phyloP scores from a whole-genome alignment of 768 basidiomycete species.

The Tulasnella calospora region DNA sequence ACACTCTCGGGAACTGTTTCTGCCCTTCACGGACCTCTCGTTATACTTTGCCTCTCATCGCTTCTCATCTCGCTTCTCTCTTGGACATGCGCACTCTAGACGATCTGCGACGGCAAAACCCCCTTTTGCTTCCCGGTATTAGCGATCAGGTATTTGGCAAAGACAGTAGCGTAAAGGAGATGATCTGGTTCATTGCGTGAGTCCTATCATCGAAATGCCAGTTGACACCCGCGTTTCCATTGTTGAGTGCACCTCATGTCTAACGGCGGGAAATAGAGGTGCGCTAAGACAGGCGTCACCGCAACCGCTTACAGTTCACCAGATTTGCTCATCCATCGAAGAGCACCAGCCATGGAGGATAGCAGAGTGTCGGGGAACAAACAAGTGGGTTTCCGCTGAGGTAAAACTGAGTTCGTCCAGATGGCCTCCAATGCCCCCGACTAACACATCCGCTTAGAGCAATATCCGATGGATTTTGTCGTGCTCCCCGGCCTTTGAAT shows the following conservation, averaged over 20 bases:
- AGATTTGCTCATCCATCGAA: background rate
- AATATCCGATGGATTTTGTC: no score
- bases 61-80: no score
- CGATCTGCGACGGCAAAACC: background rate
- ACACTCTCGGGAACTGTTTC: no score
- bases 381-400: background rate
- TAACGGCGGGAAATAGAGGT: background rate
- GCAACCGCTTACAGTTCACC: background rate
- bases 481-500: no score
- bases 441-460: no score
- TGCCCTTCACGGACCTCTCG: no score
- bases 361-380: background rate
- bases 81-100: no score
- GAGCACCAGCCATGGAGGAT: background rate
- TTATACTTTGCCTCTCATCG: no score
- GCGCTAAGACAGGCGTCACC: background rate
- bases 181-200: background rate
- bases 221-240: background rate
- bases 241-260: no score
- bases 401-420: background rate
- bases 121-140: conserved; percentile 26
- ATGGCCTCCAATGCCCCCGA: no score
- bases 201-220: background rate
- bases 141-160: conserved; percentile 82
- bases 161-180: conserved; percentile 53